Conservation (phyloP, 192 early-diverging fungal genomes). For the Mortierella claussenii region DNA sequence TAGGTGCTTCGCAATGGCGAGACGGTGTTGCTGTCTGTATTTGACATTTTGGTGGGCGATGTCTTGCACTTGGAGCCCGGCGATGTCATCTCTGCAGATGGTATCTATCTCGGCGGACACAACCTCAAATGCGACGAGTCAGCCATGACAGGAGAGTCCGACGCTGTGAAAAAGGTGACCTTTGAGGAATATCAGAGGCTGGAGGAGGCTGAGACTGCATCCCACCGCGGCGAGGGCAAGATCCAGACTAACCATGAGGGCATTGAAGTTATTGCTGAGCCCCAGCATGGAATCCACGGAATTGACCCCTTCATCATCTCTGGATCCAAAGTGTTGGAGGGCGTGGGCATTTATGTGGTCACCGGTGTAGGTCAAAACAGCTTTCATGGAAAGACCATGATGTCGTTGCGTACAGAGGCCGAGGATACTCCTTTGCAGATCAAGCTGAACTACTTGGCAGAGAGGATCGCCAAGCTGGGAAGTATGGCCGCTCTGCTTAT, state of each 20-base stretch:
- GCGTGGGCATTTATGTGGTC: slow-evolving; percentile 86
- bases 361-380: slow-evolving; percentile 89
- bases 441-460: slow-evolving; percentile 90
- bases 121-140: slow-evolving; percentile 93
- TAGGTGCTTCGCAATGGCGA: slow-evolving; percentile 78
- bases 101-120: slow-evolving; percentile 81
- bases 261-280: slow-evolving; percentile 28
- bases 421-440: slow-evolving; percentile 93
- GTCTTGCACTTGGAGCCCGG: slow-evolving; percentile 89
- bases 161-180: slow-evolving; percentile 83
- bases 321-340: slow-evolving; percentile 92
- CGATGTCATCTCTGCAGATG: slow-evolving; percentile 94
- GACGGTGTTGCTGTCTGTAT: slow-evolving; percentile 74
- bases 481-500: slow-evolving; percentile 86
- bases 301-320: slow-evolving; percentile 90
- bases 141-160: slow-evolving; percentile 94
- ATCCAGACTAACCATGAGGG: slow-evolving; percentile 46
- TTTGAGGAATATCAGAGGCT: slow-evolving; percentile 55
- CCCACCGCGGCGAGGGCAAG: slow-evolving; percentile 1
- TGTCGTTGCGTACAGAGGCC: slow-evolving; percentile 84
- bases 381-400: slow-evolving; percentile 88
- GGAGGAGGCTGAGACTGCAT: slow-evolving; percentile 26
- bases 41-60: slow-evolving; percentile 92
- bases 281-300: slow-evolving; percentile 29
- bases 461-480: slow-evolving; percentile 94